These are phyloP conservation scores for Plectosphaerella cucumerina DNA, from an alignment of 2,329 filamentous ascomycete genomes.

Conservation along the genomic window DNA sequence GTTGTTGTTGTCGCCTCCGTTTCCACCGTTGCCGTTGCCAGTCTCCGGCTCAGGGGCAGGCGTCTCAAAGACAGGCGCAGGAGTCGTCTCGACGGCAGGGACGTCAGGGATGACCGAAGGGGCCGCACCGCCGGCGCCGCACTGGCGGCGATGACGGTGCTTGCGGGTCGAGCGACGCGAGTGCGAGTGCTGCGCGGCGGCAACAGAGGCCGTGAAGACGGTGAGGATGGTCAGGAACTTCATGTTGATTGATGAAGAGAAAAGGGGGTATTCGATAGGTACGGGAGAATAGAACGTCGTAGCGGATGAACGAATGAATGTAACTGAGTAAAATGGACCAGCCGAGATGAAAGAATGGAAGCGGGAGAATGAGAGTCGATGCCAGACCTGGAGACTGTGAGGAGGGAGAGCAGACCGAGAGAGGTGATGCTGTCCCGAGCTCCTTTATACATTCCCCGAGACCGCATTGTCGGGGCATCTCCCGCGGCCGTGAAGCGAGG, in stretches of 20 bases:
- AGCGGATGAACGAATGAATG: no score
- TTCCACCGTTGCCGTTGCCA: constrained; percentile 6
- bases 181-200: constrained; percentile 9
- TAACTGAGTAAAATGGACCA: no score
- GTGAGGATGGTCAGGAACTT: constrained; percentile 16
- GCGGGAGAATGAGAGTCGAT: no score
- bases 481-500: no score
- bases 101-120: not conserved
- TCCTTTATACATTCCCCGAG: no score
- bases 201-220: constrained; percentile 14
- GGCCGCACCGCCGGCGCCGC: not conserved
- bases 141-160: constrained; percentile 1
- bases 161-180: constrained; percentile 3
- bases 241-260: constrained; percentile 9
- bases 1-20: not conserved
- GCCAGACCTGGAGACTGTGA: no score
- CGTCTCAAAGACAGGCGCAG: not conserved
- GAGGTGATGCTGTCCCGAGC: no score
- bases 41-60: constrained; percentile 4
- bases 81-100: not conserved
- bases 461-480: no score
- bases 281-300: no score
- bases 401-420: no score
- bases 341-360: no score
- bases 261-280: no score